These are phyloP conservation scores for Xylariaceae sp. DNA, from an alignment of 2,329 filamentous ascomycete genomes.

Conservation along the genomic window DNA sequence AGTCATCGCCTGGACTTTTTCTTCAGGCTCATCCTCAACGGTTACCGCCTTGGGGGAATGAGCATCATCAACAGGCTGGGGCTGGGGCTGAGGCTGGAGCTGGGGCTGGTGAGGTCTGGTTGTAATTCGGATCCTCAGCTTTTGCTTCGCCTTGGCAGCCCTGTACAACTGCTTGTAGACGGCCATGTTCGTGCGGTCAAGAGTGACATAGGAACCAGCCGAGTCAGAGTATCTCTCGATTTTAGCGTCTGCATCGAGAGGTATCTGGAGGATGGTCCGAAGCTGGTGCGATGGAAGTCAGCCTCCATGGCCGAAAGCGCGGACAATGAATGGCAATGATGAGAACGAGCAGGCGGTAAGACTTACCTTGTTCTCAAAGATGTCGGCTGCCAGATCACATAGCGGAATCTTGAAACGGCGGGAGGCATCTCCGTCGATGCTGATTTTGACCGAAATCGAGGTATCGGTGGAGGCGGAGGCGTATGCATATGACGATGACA, in stretches of 20 bases:
- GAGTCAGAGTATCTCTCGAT: conserved; percentile 97
- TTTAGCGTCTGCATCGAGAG: conserved; percentile 54
- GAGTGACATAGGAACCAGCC: conserved; percentile 69
- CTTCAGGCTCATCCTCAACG: conserved; percentile 44
- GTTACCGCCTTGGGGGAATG: conserved; percentile 40
- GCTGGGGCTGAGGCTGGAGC: conserved; percentile 14
- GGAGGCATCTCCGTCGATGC: conserved; percentile 65
- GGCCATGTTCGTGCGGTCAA: conserved; percentile 69
- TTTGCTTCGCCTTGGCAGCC: conserved; percentile 95
- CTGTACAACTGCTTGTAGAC: conserved; percentile 97
- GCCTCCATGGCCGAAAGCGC: neutral
- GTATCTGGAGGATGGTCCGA: conserved; percentile 61
- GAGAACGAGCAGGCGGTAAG: neutral
- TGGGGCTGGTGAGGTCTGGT: conserved; percentile 31
- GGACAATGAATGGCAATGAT: neutral
- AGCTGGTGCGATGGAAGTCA: conserved; percentile 47
- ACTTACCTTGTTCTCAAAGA: conserved; percentile 79
- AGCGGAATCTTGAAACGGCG: conserved; percentile 86
- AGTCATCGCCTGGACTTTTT: conserved; percentile 9
- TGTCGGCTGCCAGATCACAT: conserved; percentile 68
- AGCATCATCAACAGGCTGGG: conserved; percentile 27
- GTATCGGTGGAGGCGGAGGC: conserved; percentile 54
- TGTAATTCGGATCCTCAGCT: conserved; percentile 81
- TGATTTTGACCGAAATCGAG: conserved; percentile 79
- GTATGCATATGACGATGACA: conserved; percentile 12